phyloP scores from a whole-genome alignment of 2,329 filamentous ascomycete genomes.

The Aspergillus sclerotialis region DNA sequence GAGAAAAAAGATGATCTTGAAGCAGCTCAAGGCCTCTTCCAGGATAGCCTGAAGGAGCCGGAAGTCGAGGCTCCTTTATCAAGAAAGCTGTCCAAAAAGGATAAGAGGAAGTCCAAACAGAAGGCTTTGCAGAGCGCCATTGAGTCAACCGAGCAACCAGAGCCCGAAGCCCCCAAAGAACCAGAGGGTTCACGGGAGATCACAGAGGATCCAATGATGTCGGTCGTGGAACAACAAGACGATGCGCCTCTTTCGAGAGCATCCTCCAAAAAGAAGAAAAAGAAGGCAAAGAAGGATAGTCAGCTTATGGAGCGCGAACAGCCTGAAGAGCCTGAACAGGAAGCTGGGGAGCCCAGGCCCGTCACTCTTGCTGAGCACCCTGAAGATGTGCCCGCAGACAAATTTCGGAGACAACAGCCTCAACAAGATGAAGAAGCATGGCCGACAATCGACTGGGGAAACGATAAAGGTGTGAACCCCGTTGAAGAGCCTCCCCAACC shows the following conservation, averaged over 20 bases:
- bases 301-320: slow-evolving; percentile 5
- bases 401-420: slow-evolving; percentile 2
- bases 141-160: slow-evolving; percentile 4
- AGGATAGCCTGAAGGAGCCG: slow-evolving; percentile 1
- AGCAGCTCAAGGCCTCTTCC: slow-evolving; percentile 4
- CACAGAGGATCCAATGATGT: background rate
- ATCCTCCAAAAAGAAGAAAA: slow-evolving; percentile 29
- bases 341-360: background rate
- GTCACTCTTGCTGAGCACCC: slow-evolving; percentile 4
- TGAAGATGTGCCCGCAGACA: slow-evolving; percentile 2
- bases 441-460: slow-evolving; percentile 33
- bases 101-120: slow-evolving; percentile 28
- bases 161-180: slow-evolving; percentile 1
- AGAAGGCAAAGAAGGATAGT: slow-evolving; percentile 18
- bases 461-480: slow-evolving; percentile 14
- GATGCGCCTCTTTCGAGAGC: slow-evolving; percentile 14
- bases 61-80: slow-evolving; percentile 7
- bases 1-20: slow-evolving; percentile 8
- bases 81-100: slow-evolving; percentile 29
- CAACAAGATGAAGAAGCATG: slow-evolving; percentile 25
- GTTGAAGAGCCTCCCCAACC: slow-evolving; percentile 16
- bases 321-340: background rate
- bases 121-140: slow-evolving; percentile 10
- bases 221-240: background rate
- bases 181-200: background rate